phyloP scores from a whole-genome alignment of 2,329 filamentous ascomycete species.

The Teratosphaeria epicoccoides region DNA sequence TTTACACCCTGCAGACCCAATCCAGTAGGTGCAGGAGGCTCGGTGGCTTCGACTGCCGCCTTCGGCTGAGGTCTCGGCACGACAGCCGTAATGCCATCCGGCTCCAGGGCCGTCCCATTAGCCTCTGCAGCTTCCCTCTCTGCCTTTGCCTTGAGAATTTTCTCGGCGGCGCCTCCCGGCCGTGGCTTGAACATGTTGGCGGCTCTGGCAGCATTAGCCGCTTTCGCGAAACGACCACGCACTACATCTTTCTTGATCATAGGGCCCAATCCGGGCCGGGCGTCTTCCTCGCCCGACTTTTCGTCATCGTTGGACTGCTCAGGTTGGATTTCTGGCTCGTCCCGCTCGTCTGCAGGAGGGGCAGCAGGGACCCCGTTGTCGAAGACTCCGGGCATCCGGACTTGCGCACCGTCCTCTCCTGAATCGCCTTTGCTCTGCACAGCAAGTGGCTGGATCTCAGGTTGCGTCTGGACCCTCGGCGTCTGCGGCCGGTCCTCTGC shows the following conservation, averaged over 20 bases:
- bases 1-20: not conserved
- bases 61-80: constrained; percentile 58
- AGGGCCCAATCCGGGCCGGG: constrained; percentile 70
- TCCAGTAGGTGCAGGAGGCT: constrained; percentile 1
- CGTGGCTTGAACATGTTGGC: constrained; percentile 73
- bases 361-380: constrained; percentile 5
- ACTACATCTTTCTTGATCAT: constrained; percentile 80
- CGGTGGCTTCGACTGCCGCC: not conserved
- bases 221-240: constrained; percentile 66
- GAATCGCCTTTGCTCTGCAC: constrained; percentile 1
- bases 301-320: not conserved
- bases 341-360: constrained; percentile 12
- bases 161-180: constrained; percentile 74
- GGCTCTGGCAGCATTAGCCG: constrained; percentile 47
- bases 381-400: constrained; percentile 5
- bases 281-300: constrained; percentile 33
- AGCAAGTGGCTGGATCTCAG: constrained; percentile 1
- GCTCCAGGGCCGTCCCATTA: constrained; percentile 39
- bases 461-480: not conserved
- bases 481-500: constrained; percentile 1
- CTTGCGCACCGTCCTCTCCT: not conserved
- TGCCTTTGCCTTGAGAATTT: constrained; percentile 47
- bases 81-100: constrained; percentile 82
- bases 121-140: constrained; percentile 43
- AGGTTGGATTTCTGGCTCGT: constrained; percentile 18